Percentiles rank a stretch among this genome's conserved stretches.
These are phyloP conservation scores for Melastoma candidum DNA, from an alignment of 441 rosid genomes.

Conservation along the genomic window DNA sequence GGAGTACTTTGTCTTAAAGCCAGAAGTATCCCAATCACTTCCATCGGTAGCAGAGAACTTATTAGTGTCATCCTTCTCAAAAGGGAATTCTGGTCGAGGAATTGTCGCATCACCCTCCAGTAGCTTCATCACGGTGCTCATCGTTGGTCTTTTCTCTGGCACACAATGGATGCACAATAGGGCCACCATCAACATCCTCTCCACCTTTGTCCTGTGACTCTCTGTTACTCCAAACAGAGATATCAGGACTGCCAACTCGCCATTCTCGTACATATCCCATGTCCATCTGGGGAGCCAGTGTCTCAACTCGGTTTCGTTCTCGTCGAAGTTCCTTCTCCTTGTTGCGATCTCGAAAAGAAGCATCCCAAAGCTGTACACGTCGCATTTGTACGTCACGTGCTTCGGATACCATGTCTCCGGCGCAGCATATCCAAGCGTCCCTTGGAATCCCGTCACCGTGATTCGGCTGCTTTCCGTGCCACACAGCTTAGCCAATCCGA, in stretches of 20 bases:
- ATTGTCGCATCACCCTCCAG: neutral
- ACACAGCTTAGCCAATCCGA: conserved; percentile 19
- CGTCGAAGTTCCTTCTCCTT: conserved; percentile 7
- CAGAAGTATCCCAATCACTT: too few species aligned
- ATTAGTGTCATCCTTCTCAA: too few species aligned
- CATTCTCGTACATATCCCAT: conserved; percentile 6
- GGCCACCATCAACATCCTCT: conserved; percentile 6
- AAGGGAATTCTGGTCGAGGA: too few species aligned
- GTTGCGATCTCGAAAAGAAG: conserved; percentile 19
- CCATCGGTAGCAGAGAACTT: too few species aligned
- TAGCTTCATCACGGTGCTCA: conserved; percentile 2
- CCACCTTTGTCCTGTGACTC: neutral
- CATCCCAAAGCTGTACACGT: conserved; percentile 25
- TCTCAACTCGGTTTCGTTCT: neutral
- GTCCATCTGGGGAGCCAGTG: conserved; percentile 5
- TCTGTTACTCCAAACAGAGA: neutral
- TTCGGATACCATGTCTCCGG: neutral
- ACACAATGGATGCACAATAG: conserved; percentile 2
- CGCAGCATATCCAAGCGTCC: conserved; percentile 2
- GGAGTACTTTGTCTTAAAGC: too few species aligned
- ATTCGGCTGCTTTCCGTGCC: conserved; percentile 5
- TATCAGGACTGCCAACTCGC: neutral
- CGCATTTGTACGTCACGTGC: conserved; percentile 18
- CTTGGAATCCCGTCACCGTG: neutral
- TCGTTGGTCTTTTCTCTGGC: neutral